phyloP scores from a whole-genome alignment of 2,329 filamentous ascomycete species.

The Penicillium brevicompactum region DNA sequence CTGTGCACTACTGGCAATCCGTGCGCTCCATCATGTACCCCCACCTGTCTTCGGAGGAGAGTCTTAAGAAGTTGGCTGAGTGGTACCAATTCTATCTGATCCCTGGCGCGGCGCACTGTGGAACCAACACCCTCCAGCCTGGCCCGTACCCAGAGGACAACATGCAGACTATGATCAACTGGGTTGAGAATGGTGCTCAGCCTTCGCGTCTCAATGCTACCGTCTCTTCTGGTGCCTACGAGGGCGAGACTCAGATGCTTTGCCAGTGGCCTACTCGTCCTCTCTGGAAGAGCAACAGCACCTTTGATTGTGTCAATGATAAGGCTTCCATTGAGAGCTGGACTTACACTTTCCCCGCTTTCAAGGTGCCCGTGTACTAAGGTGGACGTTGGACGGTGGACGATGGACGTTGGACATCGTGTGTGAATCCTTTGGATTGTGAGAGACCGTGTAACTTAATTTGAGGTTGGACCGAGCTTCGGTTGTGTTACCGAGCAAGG shows the following conservation, averaged over 20 bases:
- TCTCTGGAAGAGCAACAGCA: conserved; percentile 34
- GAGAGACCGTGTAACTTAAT: neutral
- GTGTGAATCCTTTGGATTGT: too few relatives aligned
- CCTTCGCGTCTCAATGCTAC: conserved; percentile 50
- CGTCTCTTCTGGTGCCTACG: conserved; percentile 32
- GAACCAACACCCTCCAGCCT: conserved; percentile 48
- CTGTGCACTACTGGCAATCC: conserved; percentile 58
- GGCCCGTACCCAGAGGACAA: conserved; percentile 51
- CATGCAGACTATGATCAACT: conserved; percentile 52
- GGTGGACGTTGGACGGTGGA: neutral
- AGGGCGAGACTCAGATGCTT: conserved; percentile 36
- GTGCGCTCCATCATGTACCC: conserved; percentile 56
- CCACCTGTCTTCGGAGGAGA: conserved; percentile 39
- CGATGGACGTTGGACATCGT: neutral
- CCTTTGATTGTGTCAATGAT: conserved; percentile 43
- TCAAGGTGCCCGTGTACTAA: conserved; percentile 44
- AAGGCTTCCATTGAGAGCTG: conserved; percentile 43
- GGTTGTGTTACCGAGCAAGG: too few relatives aligned
- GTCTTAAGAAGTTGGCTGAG: conserved; percentile 47
- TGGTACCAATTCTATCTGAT: conserved; percentile 60
- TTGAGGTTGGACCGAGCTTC: neutral
- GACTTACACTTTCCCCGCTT: conserved; percentile 43
- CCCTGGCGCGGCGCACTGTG: conserved; percentile 57
- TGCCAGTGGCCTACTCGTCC: conserved; percentile 39
- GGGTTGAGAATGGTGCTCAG: conserved; percentile 54